Base-by-base conservation (phyloP, 176 grass and related monocot species). In the Aechmea fasciata region DNA sequence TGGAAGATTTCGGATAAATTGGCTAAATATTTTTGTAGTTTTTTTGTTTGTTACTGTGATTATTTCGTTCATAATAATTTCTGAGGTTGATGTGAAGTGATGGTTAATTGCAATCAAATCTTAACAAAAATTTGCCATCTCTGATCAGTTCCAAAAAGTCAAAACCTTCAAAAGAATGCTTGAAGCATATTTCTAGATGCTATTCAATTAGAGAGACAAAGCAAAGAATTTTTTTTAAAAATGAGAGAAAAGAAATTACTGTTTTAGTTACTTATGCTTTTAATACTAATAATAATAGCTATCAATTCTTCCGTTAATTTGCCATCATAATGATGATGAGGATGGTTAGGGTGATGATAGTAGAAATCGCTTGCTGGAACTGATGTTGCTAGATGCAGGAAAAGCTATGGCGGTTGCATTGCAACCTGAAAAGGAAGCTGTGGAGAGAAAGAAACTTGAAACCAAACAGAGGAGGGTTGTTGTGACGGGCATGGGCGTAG, bases 401-500 rank as follows among this genome's bases (percentile, higher is more conserved):
- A 78, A 84, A 75, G 59, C 87, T 52, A 80, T 88, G 95, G 71
- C 95, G 69, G 79, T 99, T 88, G 84, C 90, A 52, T 67, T 94
- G 75, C 86, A 94, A 61, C 84, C 84, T 77, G 80, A 90, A 79
- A 99, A 77, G 55, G 74, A 65, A 82, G 72, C 73, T 66, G 69
- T 79, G 0, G 80, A 85, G 68, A 93, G 82, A 77, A 91, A 89
- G 73, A 90, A 71, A 70, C 83, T 68, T 66, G 69, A 85, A 70
- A 82, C 78, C 14, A 85, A 88, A 78, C 87, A 94, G 82, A 85
- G 89, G 79, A 93, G 87, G 80, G 90, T 99, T 14, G 95, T 90
- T 13, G 84, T 99, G 47, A 99, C 95, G 41, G 95, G 95, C 48
- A 88, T 99, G 89, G 90, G 95, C 57, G 95, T 99, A 53, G 90